These are phyloP conservation scores for Paecilomyces dactylethromorphus DNA, from an alignment of 2,329 filamentous ascomycete genomes.

Conservation along the genomic window DNA sequence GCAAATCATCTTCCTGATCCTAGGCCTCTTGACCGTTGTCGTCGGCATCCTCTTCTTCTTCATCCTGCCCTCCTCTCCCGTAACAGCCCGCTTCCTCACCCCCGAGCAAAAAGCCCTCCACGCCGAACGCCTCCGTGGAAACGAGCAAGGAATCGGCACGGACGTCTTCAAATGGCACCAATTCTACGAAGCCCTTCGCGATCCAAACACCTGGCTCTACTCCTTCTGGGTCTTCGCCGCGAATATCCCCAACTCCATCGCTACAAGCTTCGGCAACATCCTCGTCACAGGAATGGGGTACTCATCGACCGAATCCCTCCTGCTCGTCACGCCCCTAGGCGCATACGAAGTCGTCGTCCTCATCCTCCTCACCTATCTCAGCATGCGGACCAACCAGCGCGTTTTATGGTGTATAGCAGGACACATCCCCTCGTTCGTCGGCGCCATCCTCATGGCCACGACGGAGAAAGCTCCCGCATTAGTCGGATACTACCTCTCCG, in stretches of 20 bases:
- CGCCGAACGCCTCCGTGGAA: conserved; percentile 27
- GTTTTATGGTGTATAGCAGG: conserved; percentile 29
- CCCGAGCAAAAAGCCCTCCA: conserved; percentile 23
- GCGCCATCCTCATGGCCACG: conserved; percentile 33
- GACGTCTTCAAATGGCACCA: conserved; percentile 28
- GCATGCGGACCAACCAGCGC: conserved; percentile 29
- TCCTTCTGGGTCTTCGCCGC: conserved; percentile 31
- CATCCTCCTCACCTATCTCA: conserved; percentile 29
- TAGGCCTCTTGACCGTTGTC: conserved; percentile 27
- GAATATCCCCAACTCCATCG: conserved; percentile 32
- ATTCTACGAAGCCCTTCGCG: conserved; percentile 25
- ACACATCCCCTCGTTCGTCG: conserved; percentile 29
- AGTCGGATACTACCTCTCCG: conserved; percentile 32
- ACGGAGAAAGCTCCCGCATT: conserved; percentile 29
- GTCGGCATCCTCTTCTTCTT: conserved; percentile 33
- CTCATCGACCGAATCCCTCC: conserved; percentile 21
- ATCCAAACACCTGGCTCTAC: conserved; percentile 30
- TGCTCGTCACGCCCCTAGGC: conserved; percentile 32
- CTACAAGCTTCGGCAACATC: conserved; percentile 33
- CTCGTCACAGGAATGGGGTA: conserved; percentile 34
- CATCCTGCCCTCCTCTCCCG: conserved; percentile 29
- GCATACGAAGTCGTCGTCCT: conserved; percentile 32
- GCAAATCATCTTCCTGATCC: conserved; percentile 33
- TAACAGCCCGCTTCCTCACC: conserved; percentile 25
- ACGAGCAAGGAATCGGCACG: conserved; percentile 30